These are phyloP conservation scores for Verticillium nonalfalfae DNA, from an alignment of 2,329 filamentous ascomycete species.

Conservation along the genomic window DNA sequence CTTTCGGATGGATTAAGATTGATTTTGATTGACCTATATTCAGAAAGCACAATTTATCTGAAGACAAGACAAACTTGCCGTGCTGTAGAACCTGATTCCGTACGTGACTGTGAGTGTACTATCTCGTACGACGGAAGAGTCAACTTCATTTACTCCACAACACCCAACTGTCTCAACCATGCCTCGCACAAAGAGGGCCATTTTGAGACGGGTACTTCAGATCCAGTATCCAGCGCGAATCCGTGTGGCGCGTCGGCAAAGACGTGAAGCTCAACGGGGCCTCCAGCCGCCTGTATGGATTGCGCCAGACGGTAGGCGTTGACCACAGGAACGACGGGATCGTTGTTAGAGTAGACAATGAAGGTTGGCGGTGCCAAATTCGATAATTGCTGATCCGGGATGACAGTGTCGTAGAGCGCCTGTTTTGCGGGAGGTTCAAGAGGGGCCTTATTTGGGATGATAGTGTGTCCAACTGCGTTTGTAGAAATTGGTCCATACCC, in stretches of 20 bases:
- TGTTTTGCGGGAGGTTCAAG: slow-evolving; percentile 16
- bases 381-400: slow-evolving; percentile 12
- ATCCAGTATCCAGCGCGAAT: slow-evolving; percentile 11
- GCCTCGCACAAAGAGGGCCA: slow-evolving; percentile 12
- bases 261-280: slow-evolving; percentile 12
- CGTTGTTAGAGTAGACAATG: slow-evolving; percentile 13
- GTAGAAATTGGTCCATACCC: slow-evolving; percentile 17
- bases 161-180: slow-evolving; percentile 10
- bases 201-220: slow-evolving; percentile 10
- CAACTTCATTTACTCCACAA: background rate
- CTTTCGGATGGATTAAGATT: no score
- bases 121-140: no score
- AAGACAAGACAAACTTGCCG: no score
- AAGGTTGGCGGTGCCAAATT: slow-evolving; percentile 13
- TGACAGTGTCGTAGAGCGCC: slow-evolving; percentile 13
- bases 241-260: slow-evolving; percentile 15
- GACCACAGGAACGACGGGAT: slow-evolving; percentile 13
- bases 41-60: no score
- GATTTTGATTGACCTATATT: no score
- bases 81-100: no score
- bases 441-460: slow-evolving; percentile 12
- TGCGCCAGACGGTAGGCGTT: slow-evolving; percentile 15
- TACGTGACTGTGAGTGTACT: no score
- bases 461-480: slow-evolving; percentile 13
- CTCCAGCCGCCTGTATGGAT: slow-evolving; percentile 7